A percentile compares a stretch with the other conserved stretches of the same genome.
Evolutionary conservation across 306 rosid genomes (phyloP).

Genomic region (Rubus idaeus): DNA sequence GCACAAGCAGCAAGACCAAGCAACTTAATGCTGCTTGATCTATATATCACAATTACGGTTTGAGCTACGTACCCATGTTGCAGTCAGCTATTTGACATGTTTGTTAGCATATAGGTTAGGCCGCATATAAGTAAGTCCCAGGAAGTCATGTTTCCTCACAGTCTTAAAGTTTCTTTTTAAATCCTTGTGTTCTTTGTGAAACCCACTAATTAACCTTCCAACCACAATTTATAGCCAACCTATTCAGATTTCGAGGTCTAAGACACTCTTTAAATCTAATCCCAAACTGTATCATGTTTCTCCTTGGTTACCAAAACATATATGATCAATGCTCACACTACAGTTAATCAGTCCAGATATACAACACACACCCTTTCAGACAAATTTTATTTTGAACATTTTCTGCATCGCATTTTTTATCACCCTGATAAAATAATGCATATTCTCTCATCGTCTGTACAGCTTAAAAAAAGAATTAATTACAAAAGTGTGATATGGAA

Average conservation of each 20-base stretch:
- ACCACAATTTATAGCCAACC: neutral
- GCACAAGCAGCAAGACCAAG: neutral
- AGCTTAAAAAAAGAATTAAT: neutral
- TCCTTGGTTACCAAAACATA: neutral
- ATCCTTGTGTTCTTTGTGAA: neutral
- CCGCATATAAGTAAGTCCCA: neutral
- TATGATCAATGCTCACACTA: neutral
- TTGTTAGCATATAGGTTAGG: neutral
- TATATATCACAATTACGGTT: neutral
- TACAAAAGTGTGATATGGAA: neutral
- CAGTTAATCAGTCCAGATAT: neutral
- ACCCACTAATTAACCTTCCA: neutral
- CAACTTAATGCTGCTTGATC: neutral
- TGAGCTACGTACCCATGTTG: neutral
- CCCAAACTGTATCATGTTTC: neutral
- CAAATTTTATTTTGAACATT: neutral
- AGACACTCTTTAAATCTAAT: neutral
- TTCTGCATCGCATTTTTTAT: neutral
- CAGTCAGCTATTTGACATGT: neutral
- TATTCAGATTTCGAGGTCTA: neutral
- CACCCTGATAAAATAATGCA: neutral
- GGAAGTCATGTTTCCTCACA: neutral
- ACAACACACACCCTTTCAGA: neutral
- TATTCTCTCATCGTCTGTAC: conserved; percentile 3
- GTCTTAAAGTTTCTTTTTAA: neutral